Evolutionary conservation across 2,329 filamentous ascomycete species (phyloP).

Genomic region (Bimuria novae-zelandiae): DNA sequence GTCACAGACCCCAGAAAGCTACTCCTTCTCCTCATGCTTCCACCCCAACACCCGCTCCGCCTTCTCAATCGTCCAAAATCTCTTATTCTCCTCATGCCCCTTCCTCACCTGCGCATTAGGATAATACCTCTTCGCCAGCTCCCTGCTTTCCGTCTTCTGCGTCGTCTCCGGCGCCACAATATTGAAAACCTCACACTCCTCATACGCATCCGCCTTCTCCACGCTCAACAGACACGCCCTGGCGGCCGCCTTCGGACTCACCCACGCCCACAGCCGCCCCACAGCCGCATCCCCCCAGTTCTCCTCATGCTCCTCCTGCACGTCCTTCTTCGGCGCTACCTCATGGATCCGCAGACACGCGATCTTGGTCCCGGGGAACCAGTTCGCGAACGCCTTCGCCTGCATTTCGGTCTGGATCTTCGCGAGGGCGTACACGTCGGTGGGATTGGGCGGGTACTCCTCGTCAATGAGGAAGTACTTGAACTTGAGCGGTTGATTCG

Average conservation of each 20-base stretch:
- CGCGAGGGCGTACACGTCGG: conserved; percentile 45
- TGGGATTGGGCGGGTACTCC: conserved; percentile 38
- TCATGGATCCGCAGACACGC: conserved; percentile 47
- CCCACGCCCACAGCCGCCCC: conserved; percentile 47
- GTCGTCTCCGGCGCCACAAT: conserved; percentile 39
- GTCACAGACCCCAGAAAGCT: no score
- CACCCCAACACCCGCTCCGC: conserved; percentile 27
- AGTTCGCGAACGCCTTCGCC: conserved; percentile 40
- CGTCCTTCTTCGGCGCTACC: conserved; percentile 36
- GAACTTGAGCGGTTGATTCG: conserved; percentile 41
- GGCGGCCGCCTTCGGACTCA: conserved; percentile 41
- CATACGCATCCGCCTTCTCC: conserved; percentile 36
- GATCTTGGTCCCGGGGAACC: conserved; percentile 47
- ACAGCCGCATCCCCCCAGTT: conserved; percentile 43
- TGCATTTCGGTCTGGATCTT: conserved; percentile 45
- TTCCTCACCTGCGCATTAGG: conserved; percentile 26
- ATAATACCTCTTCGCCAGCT: conserved; percentile 32
- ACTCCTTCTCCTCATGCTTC: conserved; percentile 29
- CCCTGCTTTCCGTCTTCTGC: conserved; percentile 23
- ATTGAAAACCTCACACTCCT: conserved; percentile 45
- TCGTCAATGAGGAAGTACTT: conserved; percentile 48
- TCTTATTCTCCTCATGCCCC: conserved; percentile 23
- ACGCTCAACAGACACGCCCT: conserved; percentile 43
- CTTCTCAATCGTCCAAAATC: conserved; percentile 33
- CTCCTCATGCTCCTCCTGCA: conserved; percentile 39